Base-by-base conservation (phyloP, 495 filamentous ascomycete genomes). In the Penicillium waksmanii region DNA sequence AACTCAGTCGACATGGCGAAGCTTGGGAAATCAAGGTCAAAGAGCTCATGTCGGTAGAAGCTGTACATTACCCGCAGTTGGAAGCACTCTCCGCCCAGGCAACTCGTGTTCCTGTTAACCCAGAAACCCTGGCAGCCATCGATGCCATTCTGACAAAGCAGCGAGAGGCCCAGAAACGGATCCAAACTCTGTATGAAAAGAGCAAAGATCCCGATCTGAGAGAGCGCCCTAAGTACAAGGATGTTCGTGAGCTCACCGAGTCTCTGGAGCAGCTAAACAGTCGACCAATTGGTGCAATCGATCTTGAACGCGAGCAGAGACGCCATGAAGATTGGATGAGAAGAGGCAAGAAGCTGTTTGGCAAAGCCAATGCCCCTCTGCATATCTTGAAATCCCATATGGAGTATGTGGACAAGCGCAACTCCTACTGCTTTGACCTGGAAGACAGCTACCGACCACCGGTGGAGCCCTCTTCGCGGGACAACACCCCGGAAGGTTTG, bases 321-420 rank as follows among this genome's bases (percentile, higher is more conserved):
- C 87, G 91, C 12, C 95, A 99, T 64, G 95, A 98, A 66, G 96
- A 99, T 70, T 99, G 95, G 95, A 99, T 99, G 95, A 81, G 95
- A 43, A 91, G 93, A 64, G 95, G 95, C 31, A 99, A 99, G 77
- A 98, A 98, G 75, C 77, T 99, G 0, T 99, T 99, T 64, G 96
- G 96, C 38, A 99, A 99, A 74, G 93, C 96, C 3, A 99, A 99
- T 71, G 95, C 95, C 3, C 95, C 95, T 11, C 74, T 99, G 31
- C 95, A 98, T 67, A 99, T 99, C 60, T 77, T 99, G 25, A 90
- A 90, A 58, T 86, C 85, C 23, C 93, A 99, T 65, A 96, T 99
- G 93, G 89, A 93, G 53, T 91, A 93, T 69, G 96, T 98, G 4
- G 84, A 90, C 19, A 88, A 90, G 47, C 88, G 92, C 33, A 99